These are phyloP conservation scores for Blastosporella zonata DNA, from an alignment of 1,284 basidiomycete genomes.

Conservation along the genomic window DNA sequence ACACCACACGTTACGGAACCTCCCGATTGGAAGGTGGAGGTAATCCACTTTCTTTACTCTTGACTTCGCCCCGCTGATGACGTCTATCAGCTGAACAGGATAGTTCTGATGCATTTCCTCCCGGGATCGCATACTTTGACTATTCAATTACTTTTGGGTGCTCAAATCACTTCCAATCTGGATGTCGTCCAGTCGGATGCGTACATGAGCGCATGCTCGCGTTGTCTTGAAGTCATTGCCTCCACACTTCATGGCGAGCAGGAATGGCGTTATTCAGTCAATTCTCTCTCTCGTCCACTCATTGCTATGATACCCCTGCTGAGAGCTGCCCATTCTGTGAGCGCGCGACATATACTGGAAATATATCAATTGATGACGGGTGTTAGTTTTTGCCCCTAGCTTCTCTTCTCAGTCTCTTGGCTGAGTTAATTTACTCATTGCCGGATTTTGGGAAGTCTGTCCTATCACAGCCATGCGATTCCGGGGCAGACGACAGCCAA, in stretches of 20 bases:
- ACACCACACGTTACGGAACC: constrained; percentile 24
- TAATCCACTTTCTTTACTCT: constrained; percentile 26
- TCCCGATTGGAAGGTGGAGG: constrained; percentile 55
- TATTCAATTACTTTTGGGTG: constrained; percentile 54
- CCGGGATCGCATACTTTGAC: constrained; percentile 40
- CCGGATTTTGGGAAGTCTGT: constrained; percentile 45
- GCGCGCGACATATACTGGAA: constrained; percentile 27
- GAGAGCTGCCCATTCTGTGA: constrained; percentile 38
- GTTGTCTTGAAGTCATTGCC: constrained; percentile 50
- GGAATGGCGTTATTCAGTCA: constrained; percentile 32
- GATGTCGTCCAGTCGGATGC: constrained; percentile 26
- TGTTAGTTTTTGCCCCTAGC: constrained; percentile 43
- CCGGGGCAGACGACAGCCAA: constrained; percentile 23
- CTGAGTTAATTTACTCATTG: constrained; percentile 43
- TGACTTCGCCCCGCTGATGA: constrained; percentile 3
- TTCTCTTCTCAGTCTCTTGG: constrained; percentile 52
- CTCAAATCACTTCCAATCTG: constrained; percentile 27
- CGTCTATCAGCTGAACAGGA: constrained; percentile 48
- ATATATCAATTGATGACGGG: constrained; percentile 12
- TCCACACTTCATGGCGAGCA: constrained; percentile 30
- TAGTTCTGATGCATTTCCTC: constrained; percentile 55
- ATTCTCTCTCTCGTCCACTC: constrained; percentile 35
- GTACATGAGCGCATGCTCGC: constrained; percentile 41
- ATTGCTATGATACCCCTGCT: constrained; percentile 36
- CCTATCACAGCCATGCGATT: constrained; percentile 31